Evolutionary conservation across 352 stramenopile genomes (phyloP).

Genomic region (Phytophthora meadii): DNA sequence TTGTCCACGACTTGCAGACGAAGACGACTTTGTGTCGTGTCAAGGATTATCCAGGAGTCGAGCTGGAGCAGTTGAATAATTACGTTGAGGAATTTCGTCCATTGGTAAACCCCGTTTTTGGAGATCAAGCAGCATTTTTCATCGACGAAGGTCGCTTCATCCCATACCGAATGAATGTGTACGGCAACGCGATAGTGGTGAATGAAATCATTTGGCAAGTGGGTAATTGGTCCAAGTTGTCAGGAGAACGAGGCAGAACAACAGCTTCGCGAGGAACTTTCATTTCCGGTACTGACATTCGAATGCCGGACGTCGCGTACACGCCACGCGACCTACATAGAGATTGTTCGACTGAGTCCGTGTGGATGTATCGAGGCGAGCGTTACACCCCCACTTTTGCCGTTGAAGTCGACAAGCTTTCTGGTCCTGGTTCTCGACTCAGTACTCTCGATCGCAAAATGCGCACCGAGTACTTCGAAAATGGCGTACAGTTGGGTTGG

Average conservation of each 20-base stretch:
- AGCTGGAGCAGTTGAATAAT: conserved; percentile 26
- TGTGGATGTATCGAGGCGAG: conserved; percentile 28
- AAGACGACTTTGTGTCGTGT: conserved; percentile 24
- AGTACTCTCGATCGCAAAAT: conserved; percentile 17
- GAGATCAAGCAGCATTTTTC: conserved; percentile 25
- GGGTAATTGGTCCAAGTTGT: conserved; percentile 3
- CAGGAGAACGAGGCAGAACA: conserved; percentile 7
- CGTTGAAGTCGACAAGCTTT: conserved; percentile 1
- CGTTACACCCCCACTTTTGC: conserved; percentile 17
- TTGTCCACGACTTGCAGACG: conserved; percentile 15
- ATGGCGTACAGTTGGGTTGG: conserved; percentile 14
- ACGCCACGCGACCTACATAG: neutral
- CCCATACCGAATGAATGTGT: conserved; percentile 6
- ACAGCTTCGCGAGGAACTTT: conserved; percentile 10
- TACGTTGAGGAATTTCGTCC: conserved; percentile 19
- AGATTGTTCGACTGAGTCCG: neutral
- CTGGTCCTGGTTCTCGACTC: conserved; percentile 4
- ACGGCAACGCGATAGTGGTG: conserved; percentile 11
- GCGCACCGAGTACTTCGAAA: conserved; percentile 11
- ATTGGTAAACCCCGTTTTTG: conserved; percentile 19
- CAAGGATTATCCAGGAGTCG: neutral
- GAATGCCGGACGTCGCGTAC: conserved; percentile 12
- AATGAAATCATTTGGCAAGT: too few relatives aligned
- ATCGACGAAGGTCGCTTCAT: conserved; percentile 34
- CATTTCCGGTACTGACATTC: conserved; percentile 4